Conservation (phyloP, 352 stramenopile genomes). For the Blastocystis hominis region DNA sequence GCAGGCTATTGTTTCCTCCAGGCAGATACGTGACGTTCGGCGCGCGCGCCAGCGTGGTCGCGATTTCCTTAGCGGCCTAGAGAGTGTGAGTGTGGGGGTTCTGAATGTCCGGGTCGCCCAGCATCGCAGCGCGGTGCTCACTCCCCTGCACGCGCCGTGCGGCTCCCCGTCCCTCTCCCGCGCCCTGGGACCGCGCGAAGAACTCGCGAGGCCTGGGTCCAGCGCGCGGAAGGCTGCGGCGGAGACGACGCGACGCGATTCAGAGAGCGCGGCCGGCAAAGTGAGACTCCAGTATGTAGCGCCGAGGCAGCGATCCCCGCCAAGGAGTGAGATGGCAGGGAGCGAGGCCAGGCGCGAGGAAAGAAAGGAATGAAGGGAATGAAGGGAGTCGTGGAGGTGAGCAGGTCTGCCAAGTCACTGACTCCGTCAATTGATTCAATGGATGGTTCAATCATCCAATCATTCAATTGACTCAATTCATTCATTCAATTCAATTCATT, state of each 20-base stretch:
- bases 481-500: too few relatives aligned
- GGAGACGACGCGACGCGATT: background rate
- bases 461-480: too few relatives aligned
- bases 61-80: conserved; percentile 92
- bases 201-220: background rate
- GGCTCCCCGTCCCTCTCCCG: background rate
- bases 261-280: background rate
- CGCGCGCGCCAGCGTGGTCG: conserved; percentile 85
- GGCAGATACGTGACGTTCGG: conserved; percentile 97
- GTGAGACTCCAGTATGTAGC: background rate
- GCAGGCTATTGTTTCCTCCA: conserved; percentile 70
- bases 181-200: background rate
- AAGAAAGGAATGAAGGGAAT: too few relatives aligned
- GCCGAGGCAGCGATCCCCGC: background rate
- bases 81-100: background rate
- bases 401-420: too few relatives aligned
- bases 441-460: too few relatives aligned
- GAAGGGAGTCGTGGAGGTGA: too few relatives aligned
- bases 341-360: too few relatives aligned
- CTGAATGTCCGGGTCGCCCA: background rate
- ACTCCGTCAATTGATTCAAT: too few relatives aligned
- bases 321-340: too few relatives aligned
- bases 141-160: background rate
- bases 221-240: background rate
- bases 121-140: background rate